Evolutionary conservation across 495 filamentous ascomycete species (phyloP).

Genomic region (Aspergillus panamensis): DNA sequence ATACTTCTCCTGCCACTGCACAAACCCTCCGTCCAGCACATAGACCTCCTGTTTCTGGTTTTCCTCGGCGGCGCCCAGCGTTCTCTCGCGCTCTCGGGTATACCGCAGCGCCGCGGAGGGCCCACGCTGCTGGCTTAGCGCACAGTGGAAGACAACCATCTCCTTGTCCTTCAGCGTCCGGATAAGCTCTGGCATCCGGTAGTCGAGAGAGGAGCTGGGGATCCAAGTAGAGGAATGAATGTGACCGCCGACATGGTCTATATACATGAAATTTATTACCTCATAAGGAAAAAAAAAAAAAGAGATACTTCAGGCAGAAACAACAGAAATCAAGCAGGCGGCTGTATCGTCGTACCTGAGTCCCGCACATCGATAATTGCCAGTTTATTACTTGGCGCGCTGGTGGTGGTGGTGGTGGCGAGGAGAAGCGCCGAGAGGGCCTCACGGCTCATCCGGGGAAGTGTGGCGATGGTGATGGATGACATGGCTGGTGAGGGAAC

Average conservation of each 20-base stretch:
- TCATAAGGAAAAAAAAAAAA: neutral
- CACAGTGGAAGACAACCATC: constrained; percentile 90
- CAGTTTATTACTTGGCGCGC: constrained; percentile 45
- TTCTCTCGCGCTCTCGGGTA: constrained; percentile 38
- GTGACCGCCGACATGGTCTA: constrained; percentile 92
- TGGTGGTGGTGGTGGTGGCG: constrained; percentile 27
- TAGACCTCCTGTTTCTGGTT: constrained; percentile 64
- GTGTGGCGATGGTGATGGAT: constrained; percentile 52
- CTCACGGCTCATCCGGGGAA: constrained; percentile 62
- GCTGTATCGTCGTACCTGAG: constrained; percentile 50
- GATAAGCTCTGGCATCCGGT: constrained; percentile 74
- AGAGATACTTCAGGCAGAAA: neutral
- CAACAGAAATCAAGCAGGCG: neutral
- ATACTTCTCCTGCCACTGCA: constrained; percentile 86
- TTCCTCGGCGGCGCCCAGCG: constrained; percentile 30
- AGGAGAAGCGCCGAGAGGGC: constrained; percentile 53
- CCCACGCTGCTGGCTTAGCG: constrained; percentile 80
- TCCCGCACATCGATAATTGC: constrained; percentile 89
- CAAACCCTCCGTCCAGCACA: constrained; percentile 83
- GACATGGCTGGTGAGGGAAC: constrained; percentile 42
- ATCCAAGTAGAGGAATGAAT: constrained; percentile 70
- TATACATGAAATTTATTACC: neutral
- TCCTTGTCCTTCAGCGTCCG: constrained; percentile 74
- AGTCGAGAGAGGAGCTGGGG: constrained; percentile 68
- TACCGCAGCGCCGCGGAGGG: constrained; percentile 46